Conservation (phyloP, 2,329 filamentous ascomycete species). For the Aspergillus texensis region DNA sequence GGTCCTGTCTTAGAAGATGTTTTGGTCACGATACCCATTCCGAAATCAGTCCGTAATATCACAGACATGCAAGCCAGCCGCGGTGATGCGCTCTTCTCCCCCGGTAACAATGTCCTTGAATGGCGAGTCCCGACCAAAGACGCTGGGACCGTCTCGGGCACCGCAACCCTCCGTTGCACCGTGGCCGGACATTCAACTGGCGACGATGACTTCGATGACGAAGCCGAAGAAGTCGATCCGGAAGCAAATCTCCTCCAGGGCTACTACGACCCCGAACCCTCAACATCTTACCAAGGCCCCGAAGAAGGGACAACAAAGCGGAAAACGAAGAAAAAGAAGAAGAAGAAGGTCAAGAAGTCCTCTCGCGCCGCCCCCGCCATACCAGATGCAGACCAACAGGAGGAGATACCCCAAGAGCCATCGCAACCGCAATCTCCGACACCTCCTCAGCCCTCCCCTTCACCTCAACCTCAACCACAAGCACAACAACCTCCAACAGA, state of each 20-base stretch:
- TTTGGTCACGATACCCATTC: constrained; percentile 75
- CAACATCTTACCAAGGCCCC: constrained; percentile 31
- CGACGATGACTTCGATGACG: constrained; percentile 52
- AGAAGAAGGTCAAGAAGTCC: constrained; percentile 34
- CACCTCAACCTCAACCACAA: constrained; percentile 21
- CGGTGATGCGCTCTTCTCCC: constrained; percentile 81
- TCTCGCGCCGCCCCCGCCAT: constrained; percentile 24
- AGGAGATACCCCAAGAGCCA: not conserved
- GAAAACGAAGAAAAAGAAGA: constrained; percentile 42
- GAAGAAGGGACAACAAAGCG: constrained; percentile 33
- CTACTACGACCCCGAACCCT: constrained; percentile 49
- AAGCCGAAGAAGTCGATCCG: constrained; percentile 35
- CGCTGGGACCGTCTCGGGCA: constrained; percentile 65
- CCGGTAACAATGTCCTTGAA: constrained; percentile 71
- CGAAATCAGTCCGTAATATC: constrained; percentile 76
- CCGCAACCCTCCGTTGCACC: constrained; percentile 76
- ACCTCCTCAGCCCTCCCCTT: constrained; percentile 11
- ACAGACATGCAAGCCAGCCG: constrained; percentile 77
- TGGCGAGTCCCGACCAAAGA: constrained; percentile 85
- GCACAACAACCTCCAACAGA: constrained; percentile 23
- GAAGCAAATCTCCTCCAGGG: constrained; percentile 47
- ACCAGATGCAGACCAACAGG: constrained; percentile 1
- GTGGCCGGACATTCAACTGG: constrained; percentile 66
- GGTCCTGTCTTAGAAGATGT: constrained; percentile 74
- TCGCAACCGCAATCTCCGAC: constrained; percentile 16